Evolutionary conservation across 495 filamentous ascomycete genomes (phyloP), one percentile per base, ranked within the genome.

Genomic region (Xylaria sp.): DNA sequence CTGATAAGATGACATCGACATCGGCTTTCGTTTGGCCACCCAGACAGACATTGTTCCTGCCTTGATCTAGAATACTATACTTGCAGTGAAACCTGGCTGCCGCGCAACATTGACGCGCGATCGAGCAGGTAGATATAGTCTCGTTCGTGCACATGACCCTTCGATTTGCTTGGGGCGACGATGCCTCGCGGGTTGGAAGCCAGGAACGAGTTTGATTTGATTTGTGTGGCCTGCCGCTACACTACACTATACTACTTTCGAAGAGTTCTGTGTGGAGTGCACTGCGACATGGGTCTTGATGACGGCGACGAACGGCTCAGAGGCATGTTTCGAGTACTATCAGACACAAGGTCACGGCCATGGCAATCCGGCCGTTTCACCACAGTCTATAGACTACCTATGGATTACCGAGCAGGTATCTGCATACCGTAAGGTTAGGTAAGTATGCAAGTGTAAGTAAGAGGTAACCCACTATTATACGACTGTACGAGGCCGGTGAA

Each of bases 1-100:
- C 31, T 61, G 33, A 59, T 68, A 63, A 55, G 48, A 71, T 71
- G 46, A 71, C 43, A 68, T 31, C 63, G 68, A 66, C 37, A 6
- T 31, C 63, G 68, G 61, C 37, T 12, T 24, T 9, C 55, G 48
- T 58, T 67, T 59, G 43, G 61, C 61, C 66, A 65, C 59, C 35
- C 14, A 29, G 57, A 59, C 57, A 55, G 12, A n/a, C n/a, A n/a
- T 52, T 55, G 24, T 31, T 31, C 31, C 52, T 55, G 52, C 52
- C 52, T 29, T 55, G 52, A 17, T 55, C 52, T 31, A 55, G 26
- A 55, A 31, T 31, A 55, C 52, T 31, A 15, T 29, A 29, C 48
- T 4, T 14, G 21, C 15, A 55, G 52, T 31, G 52, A 55, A 55
- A 55, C 52, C 52, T 58, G 65, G 7, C 59, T 14, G 21, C 29